Evolutionary conservation across 495 filamentous ascomycete species (phyloP).

Genomic region (Venustampulla echinocandica): DNA sequence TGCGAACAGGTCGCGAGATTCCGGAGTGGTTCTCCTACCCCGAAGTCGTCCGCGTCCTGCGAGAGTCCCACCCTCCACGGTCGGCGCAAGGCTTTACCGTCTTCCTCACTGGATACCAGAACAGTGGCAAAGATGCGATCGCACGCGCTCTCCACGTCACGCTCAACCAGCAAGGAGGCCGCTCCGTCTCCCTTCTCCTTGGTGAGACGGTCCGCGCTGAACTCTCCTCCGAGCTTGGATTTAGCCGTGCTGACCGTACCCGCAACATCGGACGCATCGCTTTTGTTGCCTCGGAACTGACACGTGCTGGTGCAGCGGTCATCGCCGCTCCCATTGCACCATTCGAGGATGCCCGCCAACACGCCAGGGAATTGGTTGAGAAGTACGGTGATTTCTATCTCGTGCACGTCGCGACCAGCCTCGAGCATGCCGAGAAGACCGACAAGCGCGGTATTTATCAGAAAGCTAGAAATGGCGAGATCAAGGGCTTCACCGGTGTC

Average conservation of each 20-base stretch:
- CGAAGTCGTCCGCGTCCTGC: conserved; percentile 90
- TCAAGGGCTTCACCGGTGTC: conserved; percentile 97
- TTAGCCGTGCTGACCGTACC: conserved; percentile 87
- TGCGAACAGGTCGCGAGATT: conserved; percentile 85
- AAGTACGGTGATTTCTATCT: conserved; percentile 88
- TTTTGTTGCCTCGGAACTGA: conserved; percentile 92
- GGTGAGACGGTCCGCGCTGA: conserved; percentile 93
- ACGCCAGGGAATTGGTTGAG: conserved; percentile 75
- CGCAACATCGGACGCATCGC: conserved; percentile 93
- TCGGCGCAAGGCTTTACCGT: conserved; percentile 91
- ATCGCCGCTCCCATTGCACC: conserved; percentile 97
- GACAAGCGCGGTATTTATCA: conserved; percentile 89
- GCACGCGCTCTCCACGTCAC: conserved; percentile 94
- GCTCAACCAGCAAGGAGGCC: conserved; percentile 95
- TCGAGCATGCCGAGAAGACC: conserved; percentile 89
- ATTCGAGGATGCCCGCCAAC: conserved; percentile 65
- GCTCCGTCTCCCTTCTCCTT: conserved; percentile 84
- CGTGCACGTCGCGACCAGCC: conserved; percentile 85
- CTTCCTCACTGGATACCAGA: conserved; percentile 94
- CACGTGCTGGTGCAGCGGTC: conserved; percentile 84
- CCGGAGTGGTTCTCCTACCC: conserved; percentile 99
- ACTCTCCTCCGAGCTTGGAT: conserved; percentile 90
- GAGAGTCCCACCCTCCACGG: conserved; percentile 88
- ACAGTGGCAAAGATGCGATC: conserved; percentile 93
- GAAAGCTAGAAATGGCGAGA: conserved; percentile 78